Base-by-base conservation (phyloP, 331 rosid genomes). In the Phaseolus coccineus region DNA sequence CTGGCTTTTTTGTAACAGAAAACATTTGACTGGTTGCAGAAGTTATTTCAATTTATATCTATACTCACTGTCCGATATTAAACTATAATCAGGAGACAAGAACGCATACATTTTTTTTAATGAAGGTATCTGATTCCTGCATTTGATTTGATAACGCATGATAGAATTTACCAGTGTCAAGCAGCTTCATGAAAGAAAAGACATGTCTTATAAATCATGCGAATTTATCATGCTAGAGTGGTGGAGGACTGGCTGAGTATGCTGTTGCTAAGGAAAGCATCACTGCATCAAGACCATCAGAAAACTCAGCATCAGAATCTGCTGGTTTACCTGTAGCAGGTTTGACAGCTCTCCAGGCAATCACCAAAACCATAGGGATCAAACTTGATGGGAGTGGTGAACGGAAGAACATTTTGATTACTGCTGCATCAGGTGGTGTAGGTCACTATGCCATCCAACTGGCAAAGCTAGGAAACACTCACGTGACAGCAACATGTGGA, bases 391-490 rank as follows among this genome's bases (percentile, higher is more conserved):
- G 88, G 59, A 94, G 84, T 11, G 90, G 90, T 0, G 78, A 83
- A 19, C 79, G 67, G 9, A 80, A 71, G 24, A 94, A 90, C 87
- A 80, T 94, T 71, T 76, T 94, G 66, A 11, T 92, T 74, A 92
- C 93, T 9, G 93, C 94, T 11, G 93, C 93, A 76, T 89, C 97
- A n/a, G 89, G 96, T 3, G 94, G 97, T 14, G 92, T 89, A 0
- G 96, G 97, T 7, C 90, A 82, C 66, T 88, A 81, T 52, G 96
- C 94, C 8, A 87, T 92, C 55, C 97, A 94, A 76, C 82, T 94
- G 7, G 97, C 98, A 46, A 94, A 94, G 85, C 89, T 94, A 0
- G 97, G 98, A 37, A 94, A 94, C 79, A 52, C 91, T 10, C 89
- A 90, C 2, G 91, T 94, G 24, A 94, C 98, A 0, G 94, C 98